Percentiles rank a stretch among this genome's conserved stretches.
These are phyloP conservation scores for Suaeda aralocaspica DNA, from an alignment of 148 eudicot species.

Conservation along the genomic window DNA sequence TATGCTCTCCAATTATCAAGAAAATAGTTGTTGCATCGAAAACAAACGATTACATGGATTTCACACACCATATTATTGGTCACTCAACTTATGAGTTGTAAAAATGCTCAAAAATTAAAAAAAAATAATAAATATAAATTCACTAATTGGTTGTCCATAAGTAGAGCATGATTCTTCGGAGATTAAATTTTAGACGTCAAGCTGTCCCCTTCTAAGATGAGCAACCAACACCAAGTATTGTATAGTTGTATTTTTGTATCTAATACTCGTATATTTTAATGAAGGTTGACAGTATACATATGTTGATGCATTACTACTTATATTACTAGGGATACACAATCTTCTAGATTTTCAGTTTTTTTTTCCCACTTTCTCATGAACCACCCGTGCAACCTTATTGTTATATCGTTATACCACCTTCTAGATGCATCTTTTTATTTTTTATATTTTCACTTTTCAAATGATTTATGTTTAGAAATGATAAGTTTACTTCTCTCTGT, in stretches of 20 bases:
- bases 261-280: neutral
- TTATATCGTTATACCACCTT: slow-evolving; percentile 6
- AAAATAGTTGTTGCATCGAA: neutral
- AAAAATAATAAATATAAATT: neutral
- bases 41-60: too few species aligned
- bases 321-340: slow-evolving; percentile 2
- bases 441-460: neutral
- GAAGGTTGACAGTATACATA: neutral
- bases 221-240: slow-evolving; percentile 10
- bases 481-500: too few species aligned
- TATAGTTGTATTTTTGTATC: too few species aligned
- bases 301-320: too few species aligned
- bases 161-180: neutral
- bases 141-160: neutral
- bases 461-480: neutral
- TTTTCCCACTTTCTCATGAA: slow-evolving; percentile 3
- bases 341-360: slow-evolving; percentile 12
- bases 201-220: slow-evolving; percentile 8
- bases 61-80: neutral
- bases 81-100: neutral
- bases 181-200: neutral
- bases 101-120: neutral
- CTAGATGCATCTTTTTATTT: neutral
- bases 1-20: neutral
- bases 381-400: slow-evolving; percentile 27